phyloP scores from a whole-genome alignment of 2,329 filamentous ascomycete genomes.

The Hypoxylon sp. region DNA sequence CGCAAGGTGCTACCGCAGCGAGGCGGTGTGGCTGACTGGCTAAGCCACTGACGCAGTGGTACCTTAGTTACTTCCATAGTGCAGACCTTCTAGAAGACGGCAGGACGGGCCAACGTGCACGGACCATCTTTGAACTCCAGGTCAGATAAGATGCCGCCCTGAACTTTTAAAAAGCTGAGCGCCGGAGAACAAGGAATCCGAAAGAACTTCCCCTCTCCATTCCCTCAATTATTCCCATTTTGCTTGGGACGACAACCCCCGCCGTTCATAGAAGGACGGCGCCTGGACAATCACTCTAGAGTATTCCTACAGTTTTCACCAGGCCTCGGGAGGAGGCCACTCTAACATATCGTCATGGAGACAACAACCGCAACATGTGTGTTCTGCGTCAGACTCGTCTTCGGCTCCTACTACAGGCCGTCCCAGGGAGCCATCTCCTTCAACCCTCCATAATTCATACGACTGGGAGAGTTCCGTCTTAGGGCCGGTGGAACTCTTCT shows the following conservation, averaged over 20 bases:
- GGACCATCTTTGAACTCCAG: background rate
- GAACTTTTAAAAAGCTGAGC: conserved; percentile 23
- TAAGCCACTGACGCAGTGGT: conserved; percentile 9
- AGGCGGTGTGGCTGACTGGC: conserved; percentile 24
- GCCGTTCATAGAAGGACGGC: conserved; percentile 52
- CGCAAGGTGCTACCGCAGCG: conserved; percentile 6
- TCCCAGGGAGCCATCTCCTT: conserved; percentile 39
- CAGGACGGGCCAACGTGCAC: background rate
- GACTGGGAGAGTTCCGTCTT: conserved; percentile 45
- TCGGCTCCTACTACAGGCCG: conserved; percentile 46
- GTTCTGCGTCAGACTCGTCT: conserved; percentile 39
- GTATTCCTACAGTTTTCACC: conserved; percentile 48
- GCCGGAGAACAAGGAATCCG: conserved; percentile 10
- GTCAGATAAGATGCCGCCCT: conserved; percentile 13
- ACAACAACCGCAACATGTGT: conserved; percentile 28
- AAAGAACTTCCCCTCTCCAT: conserved; percentile 43
- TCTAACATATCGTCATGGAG: conserved; percentile 52
- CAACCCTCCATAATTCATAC: conserved; percentile 46
- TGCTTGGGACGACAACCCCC: conserved; percentile 32
- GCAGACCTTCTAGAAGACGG: conserved; percentile 2
- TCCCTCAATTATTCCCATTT: conserved; percentile 35
- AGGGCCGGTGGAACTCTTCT: conserved; percentile 52
- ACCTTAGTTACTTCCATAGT: background rate
- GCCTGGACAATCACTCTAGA: conserved; percentile 49
- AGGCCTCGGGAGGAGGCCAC: conserved; percentile 54